These are phyloP conservation scores for Hymenoscyphus fructigenus DNA, from an alignment of 2,329 filamentous ascomycete genomes.

Conservation along the genomic window DNA sequence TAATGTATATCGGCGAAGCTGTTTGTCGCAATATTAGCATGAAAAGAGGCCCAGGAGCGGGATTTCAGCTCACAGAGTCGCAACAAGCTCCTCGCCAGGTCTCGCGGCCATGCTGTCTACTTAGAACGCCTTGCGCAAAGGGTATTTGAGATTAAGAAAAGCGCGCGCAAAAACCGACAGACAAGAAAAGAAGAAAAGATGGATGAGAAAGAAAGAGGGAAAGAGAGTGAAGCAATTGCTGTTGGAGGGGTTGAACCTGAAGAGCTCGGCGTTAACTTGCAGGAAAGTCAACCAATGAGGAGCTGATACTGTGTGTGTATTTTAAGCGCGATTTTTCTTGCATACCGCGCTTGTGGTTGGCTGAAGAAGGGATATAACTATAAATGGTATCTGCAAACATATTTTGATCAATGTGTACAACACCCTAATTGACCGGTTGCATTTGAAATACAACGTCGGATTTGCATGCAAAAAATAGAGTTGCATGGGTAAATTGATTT, in stretches of 20 bases:
- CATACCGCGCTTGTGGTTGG: conserved; percentile 2
- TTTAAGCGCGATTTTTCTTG: conserved; percentile 27
- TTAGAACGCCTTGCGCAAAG: background rate
- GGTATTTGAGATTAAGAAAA: conserved; percentile 4
- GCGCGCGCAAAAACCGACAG: background rate
- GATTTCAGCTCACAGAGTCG: conserved; percentile 47
- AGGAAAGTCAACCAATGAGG: conserved; percentile 8
- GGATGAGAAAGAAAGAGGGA: background rate
- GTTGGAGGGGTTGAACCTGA: conserved; percentile 14
- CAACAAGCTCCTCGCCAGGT: conserved; percentile 51
- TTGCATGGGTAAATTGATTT: no score
- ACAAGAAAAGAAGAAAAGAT: background rate
- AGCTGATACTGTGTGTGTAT: conserved; percentile 15
- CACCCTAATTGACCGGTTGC: no score
- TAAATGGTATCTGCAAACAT: background rate
- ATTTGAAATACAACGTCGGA: background rate
- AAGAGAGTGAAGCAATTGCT: background rate
- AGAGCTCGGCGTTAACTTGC: conserved; percentile 16
- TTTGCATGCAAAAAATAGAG: background rate
- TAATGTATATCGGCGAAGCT: conserved; percentile 81
- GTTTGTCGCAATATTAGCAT: conserved; percentile 9
- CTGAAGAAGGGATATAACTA: background rate
- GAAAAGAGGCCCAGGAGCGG: background rate
- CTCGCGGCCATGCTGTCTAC: conserved; percentile 44
- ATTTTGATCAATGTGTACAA: conserved; percentile 8